Evolutionary conservation across 345 rosid species (phyloP).

Genomic region (Linum tenue): DNA sequence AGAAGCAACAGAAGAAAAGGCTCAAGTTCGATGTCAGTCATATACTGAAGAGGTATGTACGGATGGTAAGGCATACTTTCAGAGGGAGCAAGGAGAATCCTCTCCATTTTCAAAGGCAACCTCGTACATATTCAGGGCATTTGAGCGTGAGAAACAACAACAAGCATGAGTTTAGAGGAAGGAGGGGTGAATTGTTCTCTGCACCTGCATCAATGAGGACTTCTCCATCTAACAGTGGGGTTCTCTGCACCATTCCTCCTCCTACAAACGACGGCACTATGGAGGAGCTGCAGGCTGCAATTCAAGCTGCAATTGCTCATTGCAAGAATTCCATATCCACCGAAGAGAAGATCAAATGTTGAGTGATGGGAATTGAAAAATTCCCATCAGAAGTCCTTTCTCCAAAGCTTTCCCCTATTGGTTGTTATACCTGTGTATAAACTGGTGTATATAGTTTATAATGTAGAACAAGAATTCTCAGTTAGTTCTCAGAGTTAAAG

Average conservation of each 20-base stretch:
- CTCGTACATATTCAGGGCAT: conserved; percentile 45
- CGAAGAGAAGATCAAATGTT: conserved; percentile 22
- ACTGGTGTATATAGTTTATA: neutral
- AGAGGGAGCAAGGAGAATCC: conserved; percentile 39
- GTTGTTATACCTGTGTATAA: neutral
- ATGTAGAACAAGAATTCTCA: neutral
- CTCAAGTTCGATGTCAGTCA: conserved; percentile 52
- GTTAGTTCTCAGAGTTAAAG: too few species aligned
- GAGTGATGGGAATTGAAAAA: neutral
- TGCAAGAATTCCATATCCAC: conserved; percentile 76
- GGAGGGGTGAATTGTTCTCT: conserved; percentile 45
- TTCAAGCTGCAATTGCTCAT: conserved; percentile 96
- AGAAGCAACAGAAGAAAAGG: conserved; percentile 37
- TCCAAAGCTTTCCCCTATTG: neutral
- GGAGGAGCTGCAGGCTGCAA: conserved; percentile 95
- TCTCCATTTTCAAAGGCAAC: conserved; percentile 28
- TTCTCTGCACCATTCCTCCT: conserved; percentile 32
- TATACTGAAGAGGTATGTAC: conserved; percentile 45
- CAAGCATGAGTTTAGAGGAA: conserved; percentile 35
- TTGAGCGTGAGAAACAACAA: conserved; percentile 27
- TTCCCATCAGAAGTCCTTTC: neutral
- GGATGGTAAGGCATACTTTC: conserved; percentile 39
- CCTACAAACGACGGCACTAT: conserved; percentile 64
- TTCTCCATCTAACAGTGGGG: conserved; percentile 80
- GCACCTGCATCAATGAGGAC: conserved; percentile 90